Evolutionary conservation across 805 yeast genomes (phyloP).

Genomic region (Zygosaccharomyces rouxii): DNA sequence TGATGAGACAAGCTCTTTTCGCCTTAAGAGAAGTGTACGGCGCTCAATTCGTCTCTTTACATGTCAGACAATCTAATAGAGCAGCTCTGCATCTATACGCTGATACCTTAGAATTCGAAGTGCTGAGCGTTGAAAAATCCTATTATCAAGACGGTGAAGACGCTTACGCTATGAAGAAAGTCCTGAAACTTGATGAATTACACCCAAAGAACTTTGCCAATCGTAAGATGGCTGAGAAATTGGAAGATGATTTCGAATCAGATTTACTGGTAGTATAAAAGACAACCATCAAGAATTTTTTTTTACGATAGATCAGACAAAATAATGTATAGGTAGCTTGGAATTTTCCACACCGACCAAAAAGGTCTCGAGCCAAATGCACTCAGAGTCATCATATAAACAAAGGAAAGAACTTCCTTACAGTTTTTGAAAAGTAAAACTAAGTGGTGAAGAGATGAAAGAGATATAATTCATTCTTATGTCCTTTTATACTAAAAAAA

Average conservation of each 20-base stretch:
- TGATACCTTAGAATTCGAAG: slow-evolving; percentile 80
- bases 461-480: not conserved
- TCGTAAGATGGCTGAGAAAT: slow-evolving; percentile 28
- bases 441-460: not conserved
- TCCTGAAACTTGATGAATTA: slow-evolving; percentile 54
- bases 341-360: slow-evolving; percentile 95
- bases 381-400: slow-evolving; percentile 83
- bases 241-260: slow-evolving; percentile 52
- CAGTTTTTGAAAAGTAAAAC: slow-evolving; percentile 8
- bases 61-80: slow-evolving; percentile 87
- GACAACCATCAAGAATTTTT: not conserved
- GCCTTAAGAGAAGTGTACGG: slow-evolving; percentile 76
- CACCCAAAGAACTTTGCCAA: slow-evolving; percentile 54
- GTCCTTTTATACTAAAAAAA: not conserved
- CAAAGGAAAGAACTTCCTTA: slow-evolving; percentile 35
- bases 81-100: slow-evolving; percentile 92
- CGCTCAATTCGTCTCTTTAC: slow-evolving; percentile 82
- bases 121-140: slow-evolving; percentile 72
- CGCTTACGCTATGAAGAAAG: slow-evolving; percentile 90
- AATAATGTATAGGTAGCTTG: slow-evolving; percentile 81
- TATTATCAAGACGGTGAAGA: slow-evolving; percentile 97
- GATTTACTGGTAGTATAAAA: slow-evolving; percentile 39
- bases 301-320: slow-evolving; percentile 3
- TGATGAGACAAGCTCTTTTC: slow-evolving; percentile 79
- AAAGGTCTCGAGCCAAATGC: slow-evolving; percentile 99